A percentile compares a stretch with the other conserved stretches of the same genome.
Evolutionary conservation across 345 rosid species (phyloP).

Genomic region (Eucalyptus cloeziana): DNA sequence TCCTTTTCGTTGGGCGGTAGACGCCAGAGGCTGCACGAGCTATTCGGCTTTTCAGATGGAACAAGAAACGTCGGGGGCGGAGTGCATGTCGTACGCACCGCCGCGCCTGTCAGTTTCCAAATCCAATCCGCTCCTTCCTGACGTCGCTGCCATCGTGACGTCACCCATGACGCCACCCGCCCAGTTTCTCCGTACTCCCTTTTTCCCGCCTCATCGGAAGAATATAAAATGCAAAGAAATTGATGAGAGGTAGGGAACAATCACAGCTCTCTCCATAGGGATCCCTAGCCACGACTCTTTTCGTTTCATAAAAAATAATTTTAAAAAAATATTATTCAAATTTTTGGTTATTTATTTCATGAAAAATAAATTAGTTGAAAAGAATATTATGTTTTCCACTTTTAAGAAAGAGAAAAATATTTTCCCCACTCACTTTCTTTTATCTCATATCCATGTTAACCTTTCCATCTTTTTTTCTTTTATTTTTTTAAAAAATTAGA

Average conservation of each 20-base stretch:
- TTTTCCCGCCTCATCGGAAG: fast-evolving
- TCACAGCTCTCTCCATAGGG: too few species aligned
- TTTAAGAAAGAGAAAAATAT: fast-evolving
- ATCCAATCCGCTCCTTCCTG: neutral
- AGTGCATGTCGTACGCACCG: neutral
- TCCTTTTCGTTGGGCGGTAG: neutral
- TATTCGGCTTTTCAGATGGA: neutral
- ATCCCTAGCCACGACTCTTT: too few species aligned
- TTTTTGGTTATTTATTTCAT: too few species aligned
- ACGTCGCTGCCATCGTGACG: neutral
- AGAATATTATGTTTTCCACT: too few species aligned
- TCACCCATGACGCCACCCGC: neutral
- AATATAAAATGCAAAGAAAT: neutral
- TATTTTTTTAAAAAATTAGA: too few species aligned
- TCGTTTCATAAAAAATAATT: too few species aligned
- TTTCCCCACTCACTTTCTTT: too few species aligned
- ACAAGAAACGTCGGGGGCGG: neutral
- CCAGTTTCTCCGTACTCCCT: too few species aligned
- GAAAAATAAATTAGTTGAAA: too few species aligned
- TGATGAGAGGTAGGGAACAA: neutral
- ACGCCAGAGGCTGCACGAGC: neutral
- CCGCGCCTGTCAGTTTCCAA: neutral
- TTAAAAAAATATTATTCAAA: too few species aligned
- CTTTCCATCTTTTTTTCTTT: too few species aligned
- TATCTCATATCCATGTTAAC: too few species aligned